Evolutionary conservation across 2,329 filamentous ascomycete species (phyloP).

Genomic region (Claviceps humidiphila): DNA sequence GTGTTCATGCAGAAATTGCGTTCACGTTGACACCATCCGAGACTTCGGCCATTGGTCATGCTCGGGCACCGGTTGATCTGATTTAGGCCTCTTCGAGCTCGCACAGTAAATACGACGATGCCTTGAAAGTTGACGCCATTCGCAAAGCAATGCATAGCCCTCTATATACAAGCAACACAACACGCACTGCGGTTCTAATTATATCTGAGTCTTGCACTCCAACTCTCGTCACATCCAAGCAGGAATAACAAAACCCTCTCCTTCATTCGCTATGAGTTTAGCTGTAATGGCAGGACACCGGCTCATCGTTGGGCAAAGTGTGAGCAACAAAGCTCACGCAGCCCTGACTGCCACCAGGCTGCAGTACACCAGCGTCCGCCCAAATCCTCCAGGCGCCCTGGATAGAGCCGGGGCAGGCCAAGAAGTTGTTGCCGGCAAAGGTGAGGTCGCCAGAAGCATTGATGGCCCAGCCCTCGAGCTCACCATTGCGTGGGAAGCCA

Average conservation of each 20-base stretch:
- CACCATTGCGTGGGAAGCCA: constrained; percentile 24
- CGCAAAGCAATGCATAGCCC: no score
- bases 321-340: not conserved
- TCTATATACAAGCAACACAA: no score
- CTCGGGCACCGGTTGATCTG: no score
- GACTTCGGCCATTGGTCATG: not conserved
- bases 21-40: not conserved
- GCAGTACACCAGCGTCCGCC: constrained; percentile 10
- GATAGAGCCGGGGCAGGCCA: constrained; percentile 38
- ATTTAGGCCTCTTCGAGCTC: no score
- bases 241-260: not conserved
- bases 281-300: constrained; percentile 3
- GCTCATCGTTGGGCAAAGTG: not conserved
- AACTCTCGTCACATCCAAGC: no score
- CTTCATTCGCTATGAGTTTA: not conserved
- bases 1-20: no score
- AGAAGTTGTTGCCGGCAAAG: constrained; percentile 30
- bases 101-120: no score
- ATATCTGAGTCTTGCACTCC: no score
- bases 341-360: not conserved
- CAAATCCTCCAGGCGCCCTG: constrained; percentile 30
- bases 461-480: constrained; percentile 35
- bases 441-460: constrained; percentile 29
- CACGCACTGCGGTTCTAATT: no score
- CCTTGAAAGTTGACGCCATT: no score